Conservation (phyloP, 331 rosid species). For the Rhamnella rubrinervis region DNA sequence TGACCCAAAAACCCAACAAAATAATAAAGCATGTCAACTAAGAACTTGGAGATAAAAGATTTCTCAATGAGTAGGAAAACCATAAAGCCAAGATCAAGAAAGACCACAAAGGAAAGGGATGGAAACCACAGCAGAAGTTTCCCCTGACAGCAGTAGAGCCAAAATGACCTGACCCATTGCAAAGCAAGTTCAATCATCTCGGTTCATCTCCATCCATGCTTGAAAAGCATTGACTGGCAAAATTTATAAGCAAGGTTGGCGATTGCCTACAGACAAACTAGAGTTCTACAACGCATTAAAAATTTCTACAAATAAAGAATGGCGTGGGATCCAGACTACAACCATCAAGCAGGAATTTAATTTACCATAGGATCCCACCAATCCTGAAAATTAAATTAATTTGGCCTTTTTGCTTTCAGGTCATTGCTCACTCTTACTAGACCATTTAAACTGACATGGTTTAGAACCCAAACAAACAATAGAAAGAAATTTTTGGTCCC, state of each 20-base stretch:
- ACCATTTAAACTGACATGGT: too few relatives aligned
- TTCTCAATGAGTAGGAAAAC: too few relatives aligned
- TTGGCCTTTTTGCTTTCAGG: neutral
- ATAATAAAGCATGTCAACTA: slow-evolving; percentile 8
- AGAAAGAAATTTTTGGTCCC: neutral
- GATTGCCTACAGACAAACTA: neutral
- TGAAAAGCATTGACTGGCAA: neutral
- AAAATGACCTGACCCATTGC: neutral
- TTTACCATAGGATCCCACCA: neutral
- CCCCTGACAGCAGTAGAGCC: neutral
- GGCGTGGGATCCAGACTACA: neutral
- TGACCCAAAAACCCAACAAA: slow-evolving; percentile 5
- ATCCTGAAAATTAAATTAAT: neutral
- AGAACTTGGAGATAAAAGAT: neutral
- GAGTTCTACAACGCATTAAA: neutral
- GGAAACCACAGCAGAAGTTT: too few relatives aligned
- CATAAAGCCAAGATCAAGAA: too few relatives aligned
- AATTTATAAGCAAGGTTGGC: neutral
- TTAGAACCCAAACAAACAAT: too few relatives aligned
- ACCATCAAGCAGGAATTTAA: neutral
- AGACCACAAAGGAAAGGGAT: too few relatives aligned
- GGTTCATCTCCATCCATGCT: neutral
- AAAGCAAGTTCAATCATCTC: neutral
- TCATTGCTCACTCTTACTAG: neutral
- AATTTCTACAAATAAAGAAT: neutral